Percentiles rank a stretch among this genome's conserved stretches.
phyloP scores from a whole-genome alignment of 2,329 filamentous ascomycete genomes.

The Venturia aucupariae region DNA sequence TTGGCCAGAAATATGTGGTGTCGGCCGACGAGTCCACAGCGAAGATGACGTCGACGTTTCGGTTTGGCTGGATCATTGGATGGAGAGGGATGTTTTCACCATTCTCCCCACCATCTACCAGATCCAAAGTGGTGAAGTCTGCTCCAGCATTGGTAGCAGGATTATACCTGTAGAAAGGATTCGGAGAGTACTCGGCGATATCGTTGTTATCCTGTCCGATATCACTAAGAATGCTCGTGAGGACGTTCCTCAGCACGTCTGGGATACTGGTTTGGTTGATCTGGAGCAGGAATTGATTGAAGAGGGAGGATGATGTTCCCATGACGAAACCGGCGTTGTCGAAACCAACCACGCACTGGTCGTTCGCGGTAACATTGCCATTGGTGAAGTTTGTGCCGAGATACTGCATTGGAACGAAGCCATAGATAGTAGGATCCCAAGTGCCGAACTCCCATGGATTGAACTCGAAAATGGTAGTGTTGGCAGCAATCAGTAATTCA shows the following conservation, averaged over 20 bases:
- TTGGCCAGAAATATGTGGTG: slow-evolving; percentile 57
- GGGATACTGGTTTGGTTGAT: slow-evolving; percentile 44
- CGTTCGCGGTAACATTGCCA: slow-evolving; percentile 47
- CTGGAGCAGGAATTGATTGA: slow-evolving; percentile 66
- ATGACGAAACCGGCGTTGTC: slow-evolving; percentile 78
- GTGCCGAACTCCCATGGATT: slow-evolving; percentile 73
- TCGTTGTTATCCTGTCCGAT: slow-evolving; percentile 56
- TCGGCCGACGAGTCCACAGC: slow-evolving; percentile 72
- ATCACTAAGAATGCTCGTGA: slow-evolving; percentile 43
- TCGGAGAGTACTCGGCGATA: slow-evolving; percentile 64
- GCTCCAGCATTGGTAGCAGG: slow-evolving; percentile 50
- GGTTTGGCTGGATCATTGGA: slow-evolving; percentile 63
- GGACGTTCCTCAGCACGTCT: slow-evolving; percentile 43
- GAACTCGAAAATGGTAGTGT: slow-evolving; percentile 68
- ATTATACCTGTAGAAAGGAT: slow-evolving; percentile 64
- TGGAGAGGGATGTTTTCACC: slow-evolving; percentile 70
- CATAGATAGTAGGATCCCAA: slow-evolving; percentile 62
- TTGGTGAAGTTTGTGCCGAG: slow-evolving; percentile 62
- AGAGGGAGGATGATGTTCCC: slow-evolving; percentile 76
- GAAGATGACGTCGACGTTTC: slow-evolving; percentile 70
- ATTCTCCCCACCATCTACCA: slow-evolving; percentile 74
- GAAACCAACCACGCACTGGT: slow-evolving; percentile 64
- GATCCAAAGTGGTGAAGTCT: slow-evolving; percentile 46
- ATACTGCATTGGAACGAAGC: slow-evolving; percentile 61
- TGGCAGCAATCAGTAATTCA: slow-evolving; percentile 53